Evolutionary conservation across 306 rosid genomes (phyloP), one percentile per base, ranked within the genome.

Genomic region (Malus fusca): DNA sequence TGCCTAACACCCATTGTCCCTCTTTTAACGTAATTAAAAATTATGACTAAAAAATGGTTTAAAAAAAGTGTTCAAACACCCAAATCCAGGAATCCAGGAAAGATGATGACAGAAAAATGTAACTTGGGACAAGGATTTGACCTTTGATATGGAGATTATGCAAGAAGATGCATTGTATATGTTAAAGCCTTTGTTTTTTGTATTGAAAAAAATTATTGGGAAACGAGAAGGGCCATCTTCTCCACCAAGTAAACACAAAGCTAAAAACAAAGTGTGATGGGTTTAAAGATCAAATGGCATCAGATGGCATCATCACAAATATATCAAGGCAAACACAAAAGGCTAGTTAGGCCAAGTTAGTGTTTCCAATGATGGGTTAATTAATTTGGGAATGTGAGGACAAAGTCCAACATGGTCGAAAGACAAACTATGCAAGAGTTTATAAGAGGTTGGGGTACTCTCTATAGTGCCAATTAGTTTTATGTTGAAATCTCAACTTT

Each of bases 231-330:
- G 70, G 71, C 72, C 85, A 82, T 64, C 44, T 83, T 74, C 79
- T 82, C 81, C 92, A 91, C 89, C 15, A 84, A 86, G 86, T 69
- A 82, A 84, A 78, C 81, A 83, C 86, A 85, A 91, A 82, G 84
- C 70, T 68, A 58, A 62, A 53, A 51, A 75, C 68, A 73, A 80
- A 69, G 79, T 78, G 85, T 80, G 73, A 31, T 58, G 85, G 80
- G 80, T 72, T 69, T 60, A 77, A 78, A 60, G 60, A 75, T 14
- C 58, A 26, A 43, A 26, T 69, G 7, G 69, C 33, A 75, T 14
- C 58, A 26, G 30, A 26, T 69, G 7, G 69, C 33, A 59, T 71
- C 52, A 71, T 23, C 28, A 79, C 78, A 51, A 53, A 64, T 73
- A 61, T 46, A 23, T 40, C 40, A 40, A 63, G 66, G 43, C 73